Evolutionary conservation across 441 rosid species (phyloP).

Genomic region (Gossypium schwendimanii): DNA sequence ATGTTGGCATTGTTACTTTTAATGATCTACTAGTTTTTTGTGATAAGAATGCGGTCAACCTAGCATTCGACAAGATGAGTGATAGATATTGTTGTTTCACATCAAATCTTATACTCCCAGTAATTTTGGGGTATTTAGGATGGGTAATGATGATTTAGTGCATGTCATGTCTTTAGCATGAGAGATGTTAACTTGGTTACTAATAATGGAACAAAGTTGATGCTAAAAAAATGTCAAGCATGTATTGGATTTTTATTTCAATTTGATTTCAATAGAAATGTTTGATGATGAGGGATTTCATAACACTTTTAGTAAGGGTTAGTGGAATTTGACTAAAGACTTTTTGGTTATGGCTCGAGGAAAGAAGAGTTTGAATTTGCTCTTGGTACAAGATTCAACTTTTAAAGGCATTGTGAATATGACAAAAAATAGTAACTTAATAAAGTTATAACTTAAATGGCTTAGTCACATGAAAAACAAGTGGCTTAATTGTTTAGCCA

Average conservation of each 20-base stretch:
- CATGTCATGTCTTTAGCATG: background rate
- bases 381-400: background rate
- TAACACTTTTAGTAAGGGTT: background rate
- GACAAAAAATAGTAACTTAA: background rate
- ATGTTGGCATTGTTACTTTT: background rate
- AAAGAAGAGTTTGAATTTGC: background rate
- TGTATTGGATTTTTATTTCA: background rate
- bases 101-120: background rate
- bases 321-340: background rate
- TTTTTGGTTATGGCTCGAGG: background rate
- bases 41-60: too few relatives aligned
- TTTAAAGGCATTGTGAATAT: background rate
- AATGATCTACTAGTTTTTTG: background rate
- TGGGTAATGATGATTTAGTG: background rate
- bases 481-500: background rate
- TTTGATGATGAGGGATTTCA: background rate
- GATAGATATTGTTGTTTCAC: background rate
- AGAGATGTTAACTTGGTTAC: background rate
- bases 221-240: background rate
- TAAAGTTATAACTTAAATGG: background rate
- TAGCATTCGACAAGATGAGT: background rate
- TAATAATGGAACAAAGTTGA: background rate
- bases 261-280: background rate
- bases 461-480: background rate
- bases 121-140: background rate